phyloP scores from a whole-genome alignment of 495 filamentous ascomycete genomes.

The Penicillium bovifimosum region DNA sequence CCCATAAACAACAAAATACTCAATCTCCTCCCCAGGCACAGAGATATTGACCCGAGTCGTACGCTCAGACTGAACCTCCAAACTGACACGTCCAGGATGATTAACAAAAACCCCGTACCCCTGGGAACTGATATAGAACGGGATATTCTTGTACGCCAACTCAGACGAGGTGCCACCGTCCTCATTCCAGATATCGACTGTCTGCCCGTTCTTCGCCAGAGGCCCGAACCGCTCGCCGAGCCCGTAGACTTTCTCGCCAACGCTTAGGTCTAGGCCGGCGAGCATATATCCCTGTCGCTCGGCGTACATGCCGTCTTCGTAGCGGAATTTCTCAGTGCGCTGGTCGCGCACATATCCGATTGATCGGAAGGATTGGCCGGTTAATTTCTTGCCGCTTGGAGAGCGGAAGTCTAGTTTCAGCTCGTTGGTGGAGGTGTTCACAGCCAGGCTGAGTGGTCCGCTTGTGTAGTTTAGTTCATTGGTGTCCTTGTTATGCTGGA shows the following conservation, averaged over 20 bases:
- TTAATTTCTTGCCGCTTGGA: constrained; percentile 44
- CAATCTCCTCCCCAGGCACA: constrained; percentile 54
- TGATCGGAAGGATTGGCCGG: constrained; percentile 55
- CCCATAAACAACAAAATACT: constrained; percentile 61
- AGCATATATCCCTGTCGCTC: constrained; percentile 55
- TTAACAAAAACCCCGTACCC: constrained; percentile 72
- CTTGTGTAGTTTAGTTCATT: constrained; percentile 50
- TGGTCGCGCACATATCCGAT: constrained; percentile 53
- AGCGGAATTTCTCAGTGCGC: constrained; percentile 42
- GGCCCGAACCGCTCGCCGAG: constrained; percentile 67
- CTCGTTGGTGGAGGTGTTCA: constrained; percentile 48
- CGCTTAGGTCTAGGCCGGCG: constrained; percentile 54
- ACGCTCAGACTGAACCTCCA: constrained; percentile 65
- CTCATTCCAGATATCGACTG: constrained; percentile 63
- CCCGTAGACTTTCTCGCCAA: constrained; percentile 64
- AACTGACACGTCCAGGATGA: constrained; percentile 51
- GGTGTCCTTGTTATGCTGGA: constrained; percentile 37
- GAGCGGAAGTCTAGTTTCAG: constrained; percentile 53
- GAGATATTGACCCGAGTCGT: constrained; percentile 60
- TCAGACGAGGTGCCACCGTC: constrained; percentile 68
- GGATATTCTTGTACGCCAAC: constrained; percentile 69
- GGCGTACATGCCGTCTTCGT: constrained; percentile 50
- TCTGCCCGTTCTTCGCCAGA: constrained; percentile 65
- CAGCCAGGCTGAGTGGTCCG: constrained; percentile 48
- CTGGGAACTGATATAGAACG: constrained; percentile 62